A percentile compares a stretch with the other conserved stretches of the same genome.
phyloP scores from a whole-genome alignment of 768 basidiomycete species.

The Favolaschia claudopus region DNA sequence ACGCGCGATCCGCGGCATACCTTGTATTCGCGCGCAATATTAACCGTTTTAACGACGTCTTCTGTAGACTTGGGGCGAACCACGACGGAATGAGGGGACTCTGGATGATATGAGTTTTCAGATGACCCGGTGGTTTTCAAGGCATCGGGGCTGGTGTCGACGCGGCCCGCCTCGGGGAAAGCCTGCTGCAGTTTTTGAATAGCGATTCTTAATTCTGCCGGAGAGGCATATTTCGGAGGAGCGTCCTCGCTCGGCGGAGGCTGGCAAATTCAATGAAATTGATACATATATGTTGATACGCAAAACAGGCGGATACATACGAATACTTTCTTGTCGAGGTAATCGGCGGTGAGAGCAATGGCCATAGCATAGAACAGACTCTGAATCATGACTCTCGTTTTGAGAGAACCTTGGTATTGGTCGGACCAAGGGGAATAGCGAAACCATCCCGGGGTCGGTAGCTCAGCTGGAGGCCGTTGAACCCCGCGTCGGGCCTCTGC shows the following conservation, averaged over 20 bases:
- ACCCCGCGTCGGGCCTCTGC: not conserved
- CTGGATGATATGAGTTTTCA: slow-evolving; percentile 71
- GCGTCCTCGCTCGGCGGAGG: slow-evolving; percentile 8
- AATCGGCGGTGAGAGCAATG: slow-evolving; percentile 40
- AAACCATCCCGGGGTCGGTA: slow-evolving; percentile 16
- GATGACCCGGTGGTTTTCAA: slow-evolving; percentile 70
- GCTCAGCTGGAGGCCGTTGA: not conserved
- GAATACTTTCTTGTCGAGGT: slow-evolving; percentile 36
- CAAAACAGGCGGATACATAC: slow-evolving; percentile 27
- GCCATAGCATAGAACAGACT: slow-evolving; percentile 44
- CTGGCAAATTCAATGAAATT: slow-evolving; percentile 1
- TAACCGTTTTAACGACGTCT: slow-evolving; percentile 84
- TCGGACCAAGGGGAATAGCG: slow-evolving; percentile 53
- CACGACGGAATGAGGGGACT: slow-evolving; percentile 62
- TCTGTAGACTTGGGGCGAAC: slow-evolving; percentile 70
- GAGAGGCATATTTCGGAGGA: slow-evolving; percentile 50
- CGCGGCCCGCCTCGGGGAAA: slow-evolving; percentile 54
- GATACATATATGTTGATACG: not conserved
- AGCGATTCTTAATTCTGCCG: slow-evolving; percentile 54
- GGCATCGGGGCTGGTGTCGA: slow-evolving; percentile 59
- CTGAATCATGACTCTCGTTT: slow-evolving; percentile 43
- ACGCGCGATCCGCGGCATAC: not conserved
- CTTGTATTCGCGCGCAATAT: slow-evolving; percentile 74
- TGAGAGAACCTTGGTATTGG: slow-evolving; percentile 42
- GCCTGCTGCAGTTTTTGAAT: slow-evolving; percentile 58